Conservation (phyloP, 1,139 yeast species). For the Hyphopichia burtonii region DNA sequence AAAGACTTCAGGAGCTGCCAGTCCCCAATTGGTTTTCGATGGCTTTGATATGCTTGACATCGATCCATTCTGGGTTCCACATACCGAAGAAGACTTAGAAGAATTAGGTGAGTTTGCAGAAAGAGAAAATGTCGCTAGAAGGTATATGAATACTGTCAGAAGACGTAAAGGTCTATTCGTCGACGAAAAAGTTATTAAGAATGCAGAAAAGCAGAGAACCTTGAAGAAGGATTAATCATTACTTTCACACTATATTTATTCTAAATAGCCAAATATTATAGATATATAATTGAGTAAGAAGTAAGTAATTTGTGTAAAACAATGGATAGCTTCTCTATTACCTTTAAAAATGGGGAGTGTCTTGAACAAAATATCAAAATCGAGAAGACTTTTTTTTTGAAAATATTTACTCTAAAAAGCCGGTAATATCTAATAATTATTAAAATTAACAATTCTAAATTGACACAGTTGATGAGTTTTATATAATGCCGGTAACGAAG, state of each 20-base stretch:
- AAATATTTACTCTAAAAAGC: neutral
- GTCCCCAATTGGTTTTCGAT: constrained; percentile 88
- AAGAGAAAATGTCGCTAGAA: constrained; percentile 83
- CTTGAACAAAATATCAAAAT: neutral
- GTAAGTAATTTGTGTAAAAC: too few species aligned
- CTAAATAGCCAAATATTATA: too few species aligned
- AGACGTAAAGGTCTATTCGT: constrained; percentile 86
- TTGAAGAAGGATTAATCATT: constrained; percentile 54
- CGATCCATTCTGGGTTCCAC: constrained; percentile 99
- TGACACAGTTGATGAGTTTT: constrained; percentile 5
- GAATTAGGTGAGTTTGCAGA: constrained; percentile 93
- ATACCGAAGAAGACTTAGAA: constrained; percentile 93
- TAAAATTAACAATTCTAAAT: too few species aligned
- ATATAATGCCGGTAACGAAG: constrained; percentile 7
- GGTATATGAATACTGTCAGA: constrained; percentile 79
- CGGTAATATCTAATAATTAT: too few species aligned
- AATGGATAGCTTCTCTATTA: neutral
- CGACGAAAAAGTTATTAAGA: constrained; percentile 84
- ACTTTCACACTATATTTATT: too few species aligned
- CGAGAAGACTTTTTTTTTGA: neutral
- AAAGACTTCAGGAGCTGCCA: constrained; percentile 94
- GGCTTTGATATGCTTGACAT: constrained; percentile 85
- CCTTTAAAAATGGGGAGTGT: neutral
- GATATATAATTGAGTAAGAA: too few species aligned
- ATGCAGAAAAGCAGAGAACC: constrained; percentile 92